Base-by-base conservation (phyloP, 2,329 filamentous ascomycete genomes). In the Colletotrichum acutatum region DNA sequence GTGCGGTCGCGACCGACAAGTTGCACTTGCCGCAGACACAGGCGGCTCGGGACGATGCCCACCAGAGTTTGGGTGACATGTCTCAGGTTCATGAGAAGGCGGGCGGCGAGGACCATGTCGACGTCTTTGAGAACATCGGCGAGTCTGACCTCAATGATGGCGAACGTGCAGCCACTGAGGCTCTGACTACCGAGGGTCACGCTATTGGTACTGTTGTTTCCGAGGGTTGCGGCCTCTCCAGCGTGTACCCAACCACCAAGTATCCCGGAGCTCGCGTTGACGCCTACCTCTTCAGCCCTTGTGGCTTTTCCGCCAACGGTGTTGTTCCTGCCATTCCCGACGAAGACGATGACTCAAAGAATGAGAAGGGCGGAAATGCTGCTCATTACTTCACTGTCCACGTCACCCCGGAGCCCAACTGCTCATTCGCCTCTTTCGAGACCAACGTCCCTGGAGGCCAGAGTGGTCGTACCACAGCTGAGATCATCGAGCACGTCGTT, bases 381-480 rank as follows among this genome's bases (percentile, higher is more conserved):
- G 93, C 90, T 53, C 95, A 98, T 84, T 99, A 99, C 86, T 99
- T 98, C 84, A 99, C 96, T 1, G 97, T 99, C 28, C 97, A 99
- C 80, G 97, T 99, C 76, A 99, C 97, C 0, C 97, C 97, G 0
- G 97, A 99, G 87, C 95, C 96, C 16, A 92, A 98, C 79, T 99
- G 96, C 87, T 98, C 95, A 5, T 99, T 97, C 82, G 97, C 97
- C 46, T 98, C 95, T 2, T 99, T 99, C 80, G 97, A 99, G 87
- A 98, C 97, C 76, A 99, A 98, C 78, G 96, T 99, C 4, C 97
- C 97, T 1, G 93, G 95, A 30, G 92, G 91, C 5, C 95, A 98
- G 84, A 94, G 91, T 69, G 95, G 95, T 19, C 93, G 95, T 75
- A 93, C 95, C 81, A 98, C 96, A 0, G 91, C 92, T 30, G 96